Base-by-base conservation (phyloP, 352 stramenopile species). In the Pythium sp. region DNA sequence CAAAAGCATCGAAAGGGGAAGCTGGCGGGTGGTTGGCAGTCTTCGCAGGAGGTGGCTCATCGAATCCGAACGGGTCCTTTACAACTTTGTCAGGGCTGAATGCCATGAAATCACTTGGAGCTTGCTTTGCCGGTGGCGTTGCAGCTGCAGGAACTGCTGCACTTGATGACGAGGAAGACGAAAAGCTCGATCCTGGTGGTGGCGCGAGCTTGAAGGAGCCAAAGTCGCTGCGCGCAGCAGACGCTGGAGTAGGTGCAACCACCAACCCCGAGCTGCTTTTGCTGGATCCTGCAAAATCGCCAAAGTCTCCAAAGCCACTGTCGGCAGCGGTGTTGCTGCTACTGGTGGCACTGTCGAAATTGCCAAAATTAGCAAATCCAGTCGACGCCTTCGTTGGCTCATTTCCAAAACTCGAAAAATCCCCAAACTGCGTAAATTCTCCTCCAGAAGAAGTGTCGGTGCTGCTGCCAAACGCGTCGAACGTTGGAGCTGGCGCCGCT, bases 381-480 rank as follows among this genome's bases (percentile, higher is more conserved):
- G 66, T 69, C 32, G 81, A 79, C 20, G 73, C 69, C 20, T 72
- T 74, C 5, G 71, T 60, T 36, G 78, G 72, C 57, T 67, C 72
- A 38, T 85, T 65, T 3, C 72, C 74, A 67, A 95, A 95, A 56
- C 74, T 79, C 8, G 86, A 90, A 62, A 96, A 96, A 51, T 96
- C 89, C 24, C 81, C 84, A 70, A 92, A 92, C 15, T 69, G 61
- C 5, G 75, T 81, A 61, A 94, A 92, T 2, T 72, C 78, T 28
- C 67, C 75, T 15, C 76, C 75, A 49, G 60, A 55, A 41, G 57
- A 24, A 18, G 72, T 20, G 66, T 53, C 20, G 28, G 62, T 59
- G 61, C 32, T 73, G 43, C 46, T 66, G 8, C 66, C 67, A 26
- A 79, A 75, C 15, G 77, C 75, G 58, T 87, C 77, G 62, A 84